phyloP scores from a whole-genome alignment of 2,329 filamentous ascomycete genomes.

The Fusarium hostae region DNA sequence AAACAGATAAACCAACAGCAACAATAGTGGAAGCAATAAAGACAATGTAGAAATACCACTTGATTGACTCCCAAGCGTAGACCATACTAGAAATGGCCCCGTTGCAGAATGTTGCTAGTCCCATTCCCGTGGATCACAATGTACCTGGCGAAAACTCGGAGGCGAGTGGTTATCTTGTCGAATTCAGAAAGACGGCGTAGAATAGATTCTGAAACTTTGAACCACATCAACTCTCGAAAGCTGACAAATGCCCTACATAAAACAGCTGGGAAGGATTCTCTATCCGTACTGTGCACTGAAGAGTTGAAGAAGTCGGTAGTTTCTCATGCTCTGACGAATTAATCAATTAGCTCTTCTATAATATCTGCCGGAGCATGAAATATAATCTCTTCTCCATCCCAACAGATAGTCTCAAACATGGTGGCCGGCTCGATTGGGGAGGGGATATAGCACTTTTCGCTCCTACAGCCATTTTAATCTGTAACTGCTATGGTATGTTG shows the following conservation, averaged over 20 bases:
- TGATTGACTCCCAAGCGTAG: background rate
- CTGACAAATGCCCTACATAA: fast-evolving
- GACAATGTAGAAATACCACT: fast-evolving
- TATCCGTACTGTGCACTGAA: no score
- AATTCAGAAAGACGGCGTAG: fast-evolving
- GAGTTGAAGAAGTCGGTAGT: background rate
- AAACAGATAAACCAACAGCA: fast-evolving
- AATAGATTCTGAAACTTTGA: background rate
- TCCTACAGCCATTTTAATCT: no score
- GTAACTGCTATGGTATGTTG: no score
- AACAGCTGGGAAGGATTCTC: no score
- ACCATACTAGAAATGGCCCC: fast-evolving
- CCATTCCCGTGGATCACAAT: fast-evolving
- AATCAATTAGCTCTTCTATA: fast-evolving
- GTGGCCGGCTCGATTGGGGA: background rate
- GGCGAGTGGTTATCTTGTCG: no score
- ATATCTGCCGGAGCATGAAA: fast-evolving
- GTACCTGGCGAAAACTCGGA: background rate
- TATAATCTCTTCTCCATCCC: fast-evolving
- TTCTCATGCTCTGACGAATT: fast-evolving
- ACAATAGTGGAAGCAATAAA: no score
- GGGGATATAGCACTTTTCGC: no score
- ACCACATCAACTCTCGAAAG: background rate
- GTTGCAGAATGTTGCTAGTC: fast-evolving
- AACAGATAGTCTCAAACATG: fast-evolving